A percentile compares a stretch with the other conserved stretches of the same genome.
Conservation (phyloP, 805 yeast genomes). For the Komagataella phaffii region DNA sequence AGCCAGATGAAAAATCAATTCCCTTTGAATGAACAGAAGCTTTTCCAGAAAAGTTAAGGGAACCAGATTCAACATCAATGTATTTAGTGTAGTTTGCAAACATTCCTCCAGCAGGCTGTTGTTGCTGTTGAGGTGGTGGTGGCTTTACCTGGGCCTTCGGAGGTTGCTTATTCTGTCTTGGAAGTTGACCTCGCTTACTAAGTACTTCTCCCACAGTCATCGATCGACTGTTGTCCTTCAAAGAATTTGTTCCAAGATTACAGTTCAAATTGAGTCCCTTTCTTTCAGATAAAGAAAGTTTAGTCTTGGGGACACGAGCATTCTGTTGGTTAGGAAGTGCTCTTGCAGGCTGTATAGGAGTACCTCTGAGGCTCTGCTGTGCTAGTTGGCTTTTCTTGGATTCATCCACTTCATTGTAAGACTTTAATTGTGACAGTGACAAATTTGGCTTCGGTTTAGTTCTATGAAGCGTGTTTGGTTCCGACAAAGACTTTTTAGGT, state of each 20-base stretch:
- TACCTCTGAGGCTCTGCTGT: constrained; percentile 10
- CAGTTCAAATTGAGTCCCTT: constrained; percentile 40
- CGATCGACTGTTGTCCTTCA: constrained; percentile 10
- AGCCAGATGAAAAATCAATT: constrained; percentile 79
- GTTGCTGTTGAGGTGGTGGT: constrained; percentile 11
- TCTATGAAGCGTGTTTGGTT: background rate
- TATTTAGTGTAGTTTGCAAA: constrained; percentile 81
- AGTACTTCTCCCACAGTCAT: constrained; percentile 1
- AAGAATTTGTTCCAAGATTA: constrained; percentile 3
- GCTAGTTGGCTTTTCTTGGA: background rate
- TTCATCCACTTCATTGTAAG: background rate
- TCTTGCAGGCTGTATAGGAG: constrained; percentile 9
- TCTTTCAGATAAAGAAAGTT: constrained; percentile 31
- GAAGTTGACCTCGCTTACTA: constrained; percentile 8
- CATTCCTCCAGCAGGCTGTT: constrained; percentile 36
- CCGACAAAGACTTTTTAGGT: background rate
- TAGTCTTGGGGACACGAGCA: constrained; percentile 1
- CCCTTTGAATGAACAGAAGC: constrained; percentile 88
- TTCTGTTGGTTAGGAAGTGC: background rate
- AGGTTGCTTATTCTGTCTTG: constrained; percentile 8
- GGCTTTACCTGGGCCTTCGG: constrained; percentile 9
- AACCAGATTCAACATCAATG: constrained; percentile 85
- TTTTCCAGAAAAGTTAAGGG: constrained; percentile 85
- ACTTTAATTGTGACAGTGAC: background rate
- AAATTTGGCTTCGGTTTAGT: background rate